These are phyloP conservation scores for Chamaenerion angustifolium DNA, from an alignment of 345 rosid species.

Conservation along the genomic window DNA sequence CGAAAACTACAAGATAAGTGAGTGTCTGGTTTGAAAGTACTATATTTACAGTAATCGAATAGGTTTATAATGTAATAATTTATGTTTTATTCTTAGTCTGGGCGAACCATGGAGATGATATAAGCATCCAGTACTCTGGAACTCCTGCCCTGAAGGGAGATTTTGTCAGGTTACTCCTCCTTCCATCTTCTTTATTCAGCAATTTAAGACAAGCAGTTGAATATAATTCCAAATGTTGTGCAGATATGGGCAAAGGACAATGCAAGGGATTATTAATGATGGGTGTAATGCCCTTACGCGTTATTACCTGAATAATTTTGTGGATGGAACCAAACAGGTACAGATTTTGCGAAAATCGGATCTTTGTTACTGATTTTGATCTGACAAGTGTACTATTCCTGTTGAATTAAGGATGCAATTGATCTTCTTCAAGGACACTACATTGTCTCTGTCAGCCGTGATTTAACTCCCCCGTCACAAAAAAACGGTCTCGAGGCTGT, in stretches of 20 bases:
- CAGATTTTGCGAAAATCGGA: no score
- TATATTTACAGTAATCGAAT: no score
- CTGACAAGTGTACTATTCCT: background rate
- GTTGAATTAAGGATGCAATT: conserved; percentile 48
- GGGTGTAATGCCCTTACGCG: conserved; percentile 71
- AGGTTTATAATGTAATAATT: background rate
- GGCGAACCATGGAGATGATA: conserved; percentile 98
- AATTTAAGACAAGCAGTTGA: no score
- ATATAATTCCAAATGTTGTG: conserved; percentile 8
- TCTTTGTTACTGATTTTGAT: background rate
- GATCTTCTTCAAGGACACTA: conserved; percentile 89
- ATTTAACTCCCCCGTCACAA: conserved; percentile 43
- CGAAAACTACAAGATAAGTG: conserved; percentile 71
- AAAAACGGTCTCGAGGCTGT: conserved; percentile 53
- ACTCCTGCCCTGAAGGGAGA: conserved; percentile 98
- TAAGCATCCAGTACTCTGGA: conserved; percentile 96
- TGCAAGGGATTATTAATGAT: conserved; percentile 75
- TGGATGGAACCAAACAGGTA: conserved; percentile 93
- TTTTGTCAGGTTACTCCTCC: conserved; percentile 52
- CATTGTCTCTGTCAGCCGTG: conserved; percentile 69
- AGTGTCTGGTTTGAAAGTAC: conserved; percentile 11
- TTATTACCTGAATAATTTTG: conserved; percentile 85
- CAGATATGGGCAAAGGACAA: conserved; percentile 79
- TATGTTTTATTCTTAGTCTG: conserved; percentile 49
- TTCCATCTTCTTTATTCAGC: no score